These are phyloP conservation scores for Galerina marginata DNA, from an alignment of 768 basidiomycete genomes.

Conservation along the genomic window DNA sequence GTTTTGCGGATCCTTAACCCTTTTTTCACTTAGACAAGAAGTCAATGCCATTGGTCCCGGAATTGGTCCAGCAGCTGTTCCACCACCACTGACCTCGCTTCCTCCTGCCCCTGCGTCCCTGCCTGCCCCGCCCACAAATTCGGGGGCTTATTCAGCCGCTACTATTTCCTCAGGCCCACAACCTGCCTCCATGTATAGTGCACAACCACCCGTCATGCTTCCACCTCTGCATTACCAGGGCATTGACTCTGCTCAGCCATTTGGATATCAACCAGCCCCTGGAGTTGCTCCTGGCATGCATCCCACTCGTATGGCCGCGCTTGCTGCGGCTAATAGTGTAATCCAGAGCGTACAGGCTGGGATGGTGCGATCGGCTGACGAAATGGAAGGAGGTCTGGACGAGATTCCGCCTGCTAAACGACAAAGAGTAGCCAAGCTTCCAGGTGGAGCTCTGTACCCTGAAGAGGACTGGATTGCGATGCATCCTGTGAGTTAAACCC, in stretches of 20 bases:
- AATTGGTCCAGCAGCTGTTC: constrained; percentile 81
- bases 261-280: constrained; percentile 65
- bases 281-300: constrained; percentile 61
- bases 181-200: constrained; percentile 73
- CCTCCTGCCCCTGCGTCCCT: constrained; percentile 76
- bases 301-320: constrained; percentile 66
- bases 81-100: constrained; percentile 65
- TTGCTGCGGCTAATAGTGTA: constrained; percentile 56
- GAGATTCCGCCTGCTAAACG: constrained; percentile 85
- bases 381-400: constrained; percentile 72
- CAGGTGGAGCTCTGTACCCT: constrained; percentile 82
- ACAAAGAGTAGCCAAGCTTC: constrained; percentile 84
- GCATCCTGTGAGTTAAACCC: constrained; percentile 70
- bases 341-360: constrained; percentile 62
- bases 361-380: constrained; percentile 79
- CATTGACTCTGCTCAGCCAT: constrained; percentile 75
- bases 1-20: constrained; percentile 15
- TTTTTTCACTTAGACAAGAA: constrained; percentile 59
- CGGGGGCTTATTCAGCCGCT: constrained; percentile 74
- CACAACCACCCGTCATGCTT: constrained; percentile 75
- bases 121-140: constrained; percentile 69
- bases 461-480: constrained; percentile 90
- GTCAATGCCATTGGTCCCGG: constrained; percentile 84
- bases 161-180: constrained; percentile 92
- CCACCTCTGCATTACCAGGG: constrained; percentile 88